Evolutionary conservation across 2,329 filamentous ascomycete species (phyloP), one percentile per base, ranked within the genome.

Genomic region (Orbilia oligospora): DNA sequence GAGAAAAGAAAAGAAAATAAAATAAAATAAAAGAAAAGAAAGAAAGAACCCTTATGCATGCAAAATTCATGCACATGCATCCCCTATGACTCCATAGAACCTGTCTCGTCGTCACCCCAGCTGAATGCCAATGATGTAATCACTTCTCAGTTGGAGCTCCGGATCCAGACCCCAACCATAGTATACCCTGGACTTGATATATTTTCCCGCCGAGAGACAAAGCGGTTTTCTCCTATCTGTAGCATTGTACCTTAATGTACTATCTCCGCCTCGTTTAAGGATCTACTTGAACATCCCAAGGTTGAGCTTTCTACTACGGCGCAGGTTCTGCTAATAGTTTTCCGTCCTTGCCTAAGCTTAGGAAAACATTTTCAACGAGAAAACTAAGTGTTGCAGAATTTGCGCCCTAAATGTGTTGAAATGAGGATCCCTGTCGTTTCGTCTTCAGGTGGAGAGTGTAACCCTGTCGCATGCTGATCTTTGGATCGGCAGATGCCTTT

Each of bases 201-300:
- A 36, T 36, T 36, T 5, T 36, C 33, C 9, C 33, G 33, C 8
- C 9, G 33, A 36, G 33, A 36, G 8, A 5, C 9, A 4, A 36
- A 36, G 8, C 8, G 9, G 1, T 36, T 36, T 36, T 9, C 3
- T 46, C 44, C 44, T 46, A 6, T 51, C 9, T 24, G 9, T 51
- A 3, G 20, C 1, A 9, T 6, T 24, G 22, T 16, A 51, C 20
- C 48, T 51, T 24, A 18, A 55, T n/a, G 16, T 55, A 3, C 51
- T n/a, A 2, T 55, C 8, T n/a, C 33, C 51, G 51, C 51, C 51
- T 55, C 51, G 51, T 55, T 55, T 55, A 12, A n/a, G 30, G 5
- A 18, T 8, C 24, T n/a, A 18, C 24, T 18, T 16, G 16, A 33
- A 27, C 22, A 27, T 51, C 48, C 20, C 27, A 18, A 46, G 24